Conservation (phyloP, 2,329 filamentous ascomycete species). For the Nemania diffusa region DNA sequence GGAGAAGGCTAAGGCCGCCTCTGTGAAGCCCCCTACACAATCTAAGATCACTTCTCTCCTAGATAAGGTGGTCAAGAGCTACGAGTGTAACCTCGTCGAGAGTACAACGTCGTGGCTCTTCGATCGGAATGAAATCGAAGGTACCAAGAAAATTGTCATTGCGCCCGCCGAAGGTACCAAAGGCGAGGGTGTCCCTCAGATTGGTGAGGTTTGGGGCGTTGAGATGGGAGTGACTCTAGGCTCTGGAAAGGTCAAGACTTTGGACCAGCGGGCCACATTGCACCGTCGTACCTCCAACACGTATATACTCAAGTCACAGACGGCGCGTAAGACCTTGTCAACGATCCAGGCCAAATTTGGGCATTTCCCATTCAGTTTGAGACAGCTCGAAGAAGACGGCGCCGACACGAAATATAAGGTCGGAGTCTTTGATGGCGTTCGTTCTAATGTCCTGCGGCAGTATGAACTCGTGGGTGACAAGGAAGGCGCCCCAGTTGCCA, state of each 20-base stretch:
- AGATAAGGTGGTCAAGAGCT: conserved; percentile 90
- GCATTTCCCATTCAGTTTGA: conserved; percentile 95
- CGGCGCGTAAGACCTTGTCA: conserved; percentile 89
- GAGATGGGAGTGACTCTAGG: conserved; percentile 94
- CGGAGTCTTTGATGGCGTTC: conserved; percentile 95
- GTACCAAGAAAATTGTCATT: conserved; percentile 96
- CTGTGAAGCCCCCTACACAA: conserved; percentile 85
- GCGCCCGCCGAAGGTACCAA: conserved; percentile 86
- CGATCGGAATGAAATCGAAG: conserved; percentile 96
- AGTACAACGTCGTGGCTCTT: conserved; percentile 98
- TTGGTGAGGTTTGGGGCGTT: conserved; percentile 97
- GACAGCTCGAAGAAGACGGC: conserved; percentile 96
- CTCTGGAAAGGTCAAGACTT: conserved; percentile 91
- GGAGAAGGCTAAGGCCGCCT: conserved; percentile 91
- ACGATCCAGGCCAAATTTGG: conserved; percentile 98
- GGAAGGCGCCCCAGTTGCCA: conserved; percentile 83
- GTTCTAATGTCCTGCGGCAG: conserved; percentile 89
- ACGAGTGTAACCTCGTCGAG: conserved; percentile 93
- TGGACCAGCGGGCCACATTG: conserved; percentile 88
- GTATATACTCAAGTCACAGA: conserved; percentile 92
- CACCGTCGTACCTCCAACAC: conserved; percentile 93
- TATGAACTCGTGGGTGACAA: conserved; percentile 97
- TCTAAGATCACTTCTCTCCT: conserved; percentile 85
- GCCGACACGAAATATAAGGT: conserved; percentile 78
- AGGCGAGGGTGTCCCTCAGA: conserved; percentile 87